phyloP scores from a whole-genome alignment of 78 protist genomes.

The Polysphondylium violaceum region DNA sequence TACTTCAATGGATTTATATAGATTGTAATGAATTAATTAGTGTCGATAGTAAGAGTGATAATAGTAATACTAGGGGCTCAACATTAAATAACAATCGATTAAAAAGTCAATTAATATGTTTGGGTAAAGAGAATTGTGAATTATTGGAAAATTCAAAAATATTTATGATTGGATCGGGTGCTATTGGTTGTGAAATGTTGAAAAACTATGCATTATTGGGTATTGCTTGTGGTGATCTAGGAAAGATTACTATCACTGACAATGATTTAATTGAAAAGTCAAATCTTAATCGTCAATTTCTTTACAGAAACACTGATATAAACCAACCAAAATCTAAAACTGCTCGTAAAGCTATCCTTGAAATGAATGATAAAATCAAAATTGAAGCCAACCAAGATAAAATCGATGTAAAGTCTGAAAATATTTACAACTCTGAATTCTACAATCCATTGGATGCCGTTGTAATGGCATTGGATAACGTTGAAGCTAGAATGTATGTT shows the following conservation, averaged over 20 bases:
- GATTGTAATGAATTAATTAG: constrained; percentile 33
- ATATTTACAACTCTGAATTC: constrained; percentile 79
- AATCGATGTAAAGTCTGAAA: constrained; percentile 95
- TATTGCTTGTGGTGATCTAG: constrained; percentile 84
- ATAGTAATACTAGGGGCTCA: not conserved
- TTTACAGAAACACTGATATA: constrained; percentile 94
- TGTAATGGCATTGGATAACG: constrained; percentile 97
- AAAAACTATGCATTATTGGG: constrained; percentile 96
- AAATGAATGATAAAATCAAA: constrained; percentile 92
- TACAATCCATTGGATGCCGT: constrained; percentile 87
- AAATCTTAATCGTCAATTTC: constrained; percentile 97
- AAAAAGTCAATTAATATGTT: constrained; percentile 49
- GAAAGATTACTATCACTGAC: constrained; percentile 96
- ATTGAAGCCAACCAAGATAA: constrained; percentile 46
- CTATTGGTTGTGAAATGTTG: constrained; percentile 98
- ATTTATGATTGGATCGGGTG: constrained; percentile 99
- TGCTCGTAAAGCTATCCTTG: constrained; percentile 92
- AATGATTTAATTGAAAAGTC: constrained; percentile 97
- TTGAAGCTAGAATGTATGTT: constrained; percentile 96
- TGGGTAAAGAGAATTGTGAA: constrained; percentile 31
- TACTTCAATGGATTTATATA: constrained; percentile 92
- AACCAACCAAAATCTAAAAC: constrained; percentile 88
- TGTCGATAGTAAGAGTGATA: not conserved
- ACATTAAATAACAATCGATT: not conserved
- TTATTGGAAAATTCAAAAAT: constrained; percentile 44